A percentile compares a stretch with the other conserved stretches of the same genome.
These are phyloP conservation scores for Anthracocystis setariae DNA, from an alignment of 1,284 basidiomycete genomes.

Conservation along the genomic window DNA sequence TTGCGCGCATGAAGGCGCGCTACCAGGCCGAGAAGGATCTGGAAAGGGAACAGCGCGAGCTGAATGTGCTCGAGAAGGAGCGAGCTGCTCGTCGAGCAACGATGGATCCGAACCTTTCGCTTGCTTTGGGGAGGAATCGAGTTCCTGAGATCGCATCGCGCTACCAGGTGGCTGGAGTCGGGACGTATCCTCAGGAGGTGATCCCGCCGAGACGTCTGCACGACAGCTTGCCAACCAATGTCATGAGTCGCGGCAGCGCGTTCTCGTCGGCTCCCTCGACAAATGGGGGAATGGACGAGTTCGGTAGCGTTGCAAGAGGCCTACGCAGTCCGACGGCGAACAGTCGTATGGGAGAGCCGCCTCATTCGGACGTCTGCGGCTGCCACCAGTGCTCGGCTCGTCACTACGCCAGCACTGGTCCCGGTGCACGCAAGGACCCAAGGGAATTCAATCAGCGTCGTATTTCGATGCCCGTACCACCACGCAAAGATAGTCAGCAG, in stretches of 20 bases:
- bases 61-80: constrained; percentile 42
- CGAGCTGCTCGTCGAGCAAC: constrained; percentile 31
- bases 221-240: constrained; percentile 34
- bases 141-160: constrained; percentile 55
- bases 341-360: constrained; percentile 16
- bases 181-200: constrained; percentile 20
- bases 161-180: constrained; percentile 22
- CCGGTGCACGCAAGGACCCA: constrained; percentile 10
- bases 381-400: constrained; percentile 55
- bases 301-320: constrained; percentile 20
- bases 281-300: constrained; percentile 20
- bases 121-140: constrained; percentile 22
- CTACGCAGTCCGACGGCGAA: constrained; percentile 1
- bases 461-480: constrained; percentile 27
- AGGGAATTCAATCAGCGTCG: constrained; percentile 32
- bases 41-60: constrained; percentile 41
- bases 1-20: constrained; percentile 61
- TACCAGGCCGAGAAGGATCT: constrained; percentile 62
- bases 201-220: constrained; percentile 19
- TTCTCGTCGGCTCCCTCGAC: constrained; percentile 15
- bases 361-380: constrained; percentile 60
- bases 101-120: constrained; percentile 32
- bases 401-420: constrained; percentile 41
- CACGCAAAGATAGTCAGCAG: constrained; percentile 12
- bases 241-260: constrained; percentile 17